Base-by-base conservation (phyloP, 2,329 filamentous ascomycete species). In the Sarocladium oryzae region DNA sequence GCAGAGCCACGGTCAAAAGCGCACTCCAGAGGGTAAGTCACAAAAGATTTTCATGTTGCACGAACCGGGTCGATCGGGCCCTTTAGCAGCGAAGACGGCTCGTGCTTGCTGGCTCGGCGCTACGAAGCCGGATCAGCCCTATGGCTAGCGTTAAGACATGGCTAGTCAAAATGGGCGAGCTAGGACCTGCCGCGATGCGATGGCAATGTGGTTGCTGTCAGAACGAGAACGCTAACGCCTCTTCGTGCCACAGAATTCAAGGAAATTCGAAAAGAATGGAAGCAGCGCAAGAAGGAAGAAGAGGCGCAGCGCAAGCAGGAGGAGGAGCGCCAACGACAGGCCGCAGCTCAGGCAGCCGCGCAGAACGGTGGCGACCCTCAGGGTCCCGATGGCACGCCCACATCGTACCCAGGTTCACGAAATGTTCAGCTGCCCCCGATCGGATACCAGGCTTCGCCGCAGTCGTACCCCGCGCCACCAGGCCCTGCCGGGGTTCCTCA, bases 261-360 rank as follows among this genome's bases (percentile, higher is more conserved):
- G 68, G 93, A 99, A 65, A 96, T 97, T 54, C 88, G 93, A 56
- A 97, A 97, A 66, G 92, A 97, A 65, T 99, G 93, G 93, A 99
- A 97, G 75, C 88, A 89, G 35, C 89, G 93, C 63, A 97, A 97
- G 82, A 99, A 99, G 88, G 93, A 97, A 68, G 92, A 97, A 61
- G 92, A 97, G 58, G 85, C 85, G 49, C 79, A 83, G 60, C 88
- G 91, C 63, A 96, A 96, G 75, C 87, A 86, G 11, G 89, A 91
- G 9, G 92, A 97, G 57, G 91, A 96, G 64, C 87, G 91, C 52
- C 84, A 84, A 67, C 79, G 76, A 23, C 52, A 52, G 20, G 54
- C 54, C 15, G 69, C 74, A 46, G 61, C 61, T 51, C 67, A 66
- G 2, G 84, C 78, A 5, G 75, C 76, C 28, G 75, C 75, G 9